Percentiles rank a stretch among this genome's conserved stretches.
phyloP scores from a whole-genome alignment of 768 basidiomycete genomes.

The Tylopilus balloui region DNA sequence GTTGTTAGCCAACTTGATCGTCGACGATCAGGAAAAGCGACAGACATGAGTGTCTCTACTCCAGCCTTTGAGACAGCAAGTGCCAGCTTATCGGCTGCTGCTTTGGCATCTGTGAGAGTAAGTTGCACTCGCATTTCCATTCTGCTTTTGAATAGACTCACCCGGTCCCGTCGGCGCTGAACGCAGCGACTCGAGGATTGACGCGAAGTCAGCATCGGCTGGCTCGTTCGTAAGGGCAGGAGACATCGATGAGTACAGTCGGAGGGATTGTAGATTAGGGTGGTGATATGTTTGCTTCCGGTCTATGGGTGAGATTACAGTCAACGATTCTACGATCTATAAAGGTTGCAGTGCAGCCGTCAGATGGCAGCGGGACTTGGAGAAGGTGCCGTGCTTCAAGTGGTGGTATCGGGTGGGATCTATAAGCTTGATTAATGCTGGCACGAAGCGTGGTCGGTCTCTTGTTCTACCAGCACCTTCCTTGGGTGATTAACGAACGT shows the following conservation, averaged over 20 bases:
- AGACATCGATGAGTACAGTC: conserved; percentile 39
- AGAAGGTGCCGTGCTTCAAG: conserved; percentile 3
- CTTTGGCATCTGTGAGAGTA: conserved; percentile 66
- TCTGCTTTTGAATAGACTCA: conserved; percentile 20
- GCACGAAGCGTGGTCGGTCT: neutral
- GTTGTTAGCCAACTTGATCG: conserved; percentile 13
- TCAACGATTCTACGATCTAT: conserved; percentile 11
- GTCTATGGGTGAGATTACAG: conserved; percentile 17
- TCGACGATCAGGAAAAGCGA: conserved; percentile 10
- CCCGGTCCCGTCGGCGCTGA: conserved; percentile 62
- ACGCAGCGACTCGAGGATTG: conserved; percentile 44
- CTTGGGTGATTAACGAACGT: neutral
- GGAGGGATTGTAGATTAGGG: conserved; percentile 18
- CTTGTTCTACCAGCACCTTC: neutral
- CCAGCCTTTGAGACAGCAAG: conserved; percentile 64
- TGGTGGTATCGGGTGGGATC: conserved; percentile 6
- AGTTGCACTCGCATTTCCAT: neutral
- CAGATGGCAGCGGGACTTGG: neutral
- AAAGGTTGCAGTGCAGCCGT: conserved; percentile 3
- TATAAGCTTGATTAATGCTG: neutral
- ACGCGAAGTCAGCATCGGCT: conserved; percentile 40
- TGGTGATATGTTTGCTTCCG: conserved; percentile 13
- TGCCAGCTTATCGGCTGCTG: conserved; percentile 75
- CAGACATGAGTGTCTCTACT: conserved; percentile 57
- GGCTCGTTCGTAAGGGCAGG: conserved; percentile 48